Evolutionary conservation across 495 filamentous ascomycete species (phyloP).

Genomic region (Xylaria palmicola): DNA sequence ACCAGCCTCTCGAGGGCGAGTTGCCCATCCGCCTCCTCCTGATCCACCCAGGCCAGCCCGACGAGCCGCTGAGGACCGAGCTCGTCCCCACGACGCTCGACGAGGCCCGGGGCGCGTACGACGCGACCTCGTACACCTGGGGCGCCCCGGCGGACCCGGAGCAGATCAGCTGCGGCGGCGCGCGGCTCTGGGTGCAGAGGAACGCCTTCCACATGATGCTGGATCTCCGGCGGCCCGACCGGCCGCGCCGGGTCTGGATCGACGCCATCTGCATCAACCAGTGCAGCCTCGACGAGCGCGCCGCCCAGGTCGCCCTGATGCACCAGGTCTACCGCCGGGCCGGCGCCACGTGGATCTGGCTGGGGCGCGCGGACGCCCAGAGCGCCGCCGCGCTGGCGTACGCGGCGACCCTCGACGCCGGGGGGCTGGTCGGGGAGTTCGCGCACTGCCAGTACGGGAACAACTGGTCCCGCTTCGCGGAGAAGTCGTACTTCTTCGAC

Average conservation of each 20-base stretch:
- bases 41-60: conserved; percentile 10
- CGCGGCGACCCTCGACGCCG: conserved; percentile 10
- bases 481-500: conserved; percentile 24
- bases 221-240: conserved; percentile 12
- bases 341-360: conserved; percentile 14
- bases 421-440: conserved; percentile 8
- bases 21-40: conserved; percentile 15
- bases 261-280: conserved; percentile 24
- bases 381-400: conserved; percentile 14
- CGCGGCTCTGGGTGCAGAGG: conserved; percentile 15
- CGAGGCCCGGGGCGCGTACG: conserved; percentile 11
- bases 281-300: conserved; percentile 20
- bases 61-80: conserved; percentile 14
- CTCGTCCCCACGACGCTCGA: conserved; percentile 17
- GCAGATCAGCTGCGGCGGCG: conserved; percentile 10
- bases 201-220: conserved; percentile 22
- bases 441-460: background rate
- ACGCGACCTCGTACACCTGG: conserved; percentile 24
- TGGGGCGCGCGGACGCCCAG: conserved; percentile 16
- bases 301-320: conserved; percentile 21
- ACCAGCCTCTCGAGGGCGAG: conserved; percentile 9
- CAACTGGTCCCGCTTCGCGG: background rate
- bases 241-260: conserved; percentile 20
- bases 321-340: conserved; percentile 22
- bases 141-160: conserved; percentile 18